phyloP scores from a whole-genome alignment of 352 stramenopile species.

The Globisporangium middletonii region DNA sequence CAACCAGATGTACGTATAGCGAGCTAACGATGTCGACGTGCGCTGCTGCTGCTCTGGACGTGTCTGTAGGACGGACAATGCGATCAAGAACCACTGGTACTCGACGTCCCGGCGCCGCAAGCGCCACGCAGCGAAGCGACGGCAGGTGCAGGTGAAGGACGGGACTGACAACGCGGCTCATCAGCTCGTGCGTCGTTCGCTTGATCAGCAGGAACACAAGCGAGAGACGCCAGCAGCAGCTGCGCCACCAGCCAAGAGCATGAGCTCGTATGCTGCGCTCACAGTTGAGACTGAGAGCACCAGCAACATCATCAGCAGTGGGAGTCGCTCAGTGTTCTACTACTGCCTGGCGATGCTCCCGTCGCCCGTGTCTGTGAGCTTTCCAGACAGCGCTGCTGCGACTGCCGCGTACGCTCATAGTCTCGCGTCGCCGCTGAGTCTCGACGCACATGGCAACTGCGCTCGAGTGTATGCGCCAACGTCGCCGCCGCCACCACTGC shows the following conservation, averaged over 20 bases:
- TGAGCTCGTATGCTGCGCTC: too few relatives aligned
- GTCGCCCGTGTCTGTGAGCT: conserved; percentile 36
- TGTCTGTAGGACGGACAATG: conserved; percentile 54
- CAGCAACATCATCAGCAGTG: too few relatives aligned
- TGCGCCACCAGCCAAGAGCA: too few relatives aligned
- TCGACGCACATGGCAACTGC: too few relatives aligned
- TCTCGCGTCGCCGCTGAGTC: not conserved
- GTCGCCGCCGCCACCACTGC: too few relatives aligned
- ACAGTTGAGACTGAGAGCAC: too few relatives aligned
- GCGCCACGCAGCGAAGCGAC: conserved; percentile 47
- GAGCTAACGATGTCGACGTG: not conserved
- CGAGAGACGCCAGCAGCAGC: too few relatives aligned
- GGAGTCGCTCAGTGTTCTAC: not conserved
- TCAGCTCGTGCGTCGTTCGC: too few relatives aligned
- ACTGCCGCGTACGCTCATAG: not conserved
- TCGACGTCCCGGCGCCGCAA: conserved; percentile 59
- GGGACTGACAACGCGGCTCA: not conserved
- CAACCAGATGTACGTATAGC: too few relatives aligned
- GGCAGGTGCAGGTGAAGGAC: conserved; percentile 6
- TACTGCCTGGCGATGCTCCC: conserved; percentile 5
- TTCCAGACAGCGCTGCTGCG: conserved; percentile 13
- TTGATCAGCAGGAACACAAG: too few relatives aligned
- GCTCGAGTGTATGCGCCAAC: too few relatives aligned
- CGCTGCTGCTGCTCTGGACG: not conserved
- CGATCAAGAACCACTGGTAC: conserved; percentile 88